Base-by-base conservation (phyloP, 257 asterid species). In the Orobanche coerulescens region DNA sequence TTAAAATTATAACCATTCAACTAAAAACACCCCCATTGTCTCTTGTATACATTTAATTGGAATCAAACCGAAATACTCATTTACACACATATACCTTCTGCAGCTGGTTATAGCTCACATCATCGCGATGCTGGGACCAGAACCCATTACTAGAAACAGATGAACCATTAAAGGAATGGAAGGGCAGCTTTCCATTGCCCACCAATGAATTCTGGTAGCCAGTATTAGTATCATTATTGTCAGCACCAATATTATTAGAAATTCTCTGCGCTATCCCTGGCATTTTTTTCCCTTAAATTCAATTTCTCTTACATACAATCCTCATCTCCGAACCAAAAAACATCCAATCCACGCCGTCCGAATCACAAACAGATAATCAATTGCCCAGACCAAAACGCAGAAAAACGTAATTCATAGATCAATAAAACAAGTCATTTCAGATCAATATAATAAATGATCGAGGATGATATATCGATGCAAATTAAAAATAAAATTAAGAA, bases 91-190 rank as follows among this genome's bases (percentile, higher is more conserved):
- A 66, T 79, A 89, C 98, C 98, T 93, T 84, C 83, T 89, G 88
- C 49, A 93, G 87, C 88, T 83, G 95, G 39, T 76, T 82, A 75
- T 66, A 73, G 85, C 83, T 77, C 65, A 89, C 66, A 62, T 80
- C 95, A 40, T 78, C 87, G 3, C 78, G 73, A 34, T 84, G 88
- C 67, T 81, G 81, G 25, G 95, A 84, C 95, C 98, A 89, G 76
- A 88, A 84, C 10, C 86, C 92, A 74, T 82, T 79, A 67, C 73
- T 61, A 59, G 83, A 66, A 71, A 79, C 65, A 50, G 81, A 56
- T 50, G 83, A 66, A 10, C 69, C 82, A 64, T 71, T 64, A 24
- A 57, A 69, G 10, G 78, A 66, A 54, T 66, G 73, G 43, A 59
- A 72, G 58, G 87, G 66, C 43, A 60, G 52, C 67, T 79, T 63